Evolutionary conservation across 192 early-diverging fungal species (phyloP), one percentile per base, ranked within the genome.

Genomic region (Diversispora epigaea): DNA sequence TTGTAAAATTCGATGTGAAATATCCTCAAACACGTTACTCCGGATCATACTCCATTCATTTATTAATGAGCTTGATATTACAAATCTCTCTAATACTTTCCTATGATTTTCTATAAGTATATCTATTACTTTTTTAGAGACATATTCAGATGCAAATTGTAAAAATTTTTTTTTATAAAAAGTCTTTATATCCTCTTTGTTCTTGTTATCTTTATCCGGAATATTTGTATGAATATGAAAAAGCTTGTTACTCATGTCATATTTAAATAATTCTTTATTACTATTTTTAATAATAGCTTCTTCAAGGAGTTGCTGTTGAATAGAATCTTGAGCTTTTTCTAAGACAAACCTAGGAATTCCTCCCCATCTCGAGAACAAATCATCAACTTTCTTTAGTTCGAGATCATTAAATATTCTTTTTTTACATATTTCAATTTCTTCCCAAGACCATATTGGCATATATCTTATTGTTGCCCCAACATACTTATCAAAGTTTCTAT

Each of bases 141-240:
- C 40, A 2, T 58, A 71, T 15, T 71, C 17, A 45, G 70, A 60
- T 32, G 55, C 70, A 71, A 71, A 71, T 41, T 45, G 8, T 45
- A 71, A n/a, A 71, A 43, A 0, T 58, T 0, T 57, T 25, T 71
- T 6, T 4, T 9, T 58, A 45, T 71, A 71, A 21, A 22, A 22
- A 1, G 4, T 9, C 4, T 17, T 7, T n/a, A 58, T 21, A 58
- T 21, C 54, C 0, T 44, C 6, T 19, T 58, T 47, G 46, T 47
- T 47, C 5, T 32, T 25, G n/a, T n/a, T n/a, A n/a, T 58, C 19
- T 12, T 45, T 25, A 2, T 39, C 69, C 5, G 43, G 56, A 17
- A 58, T n/a, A 9, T 71, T 71, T n/a, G 39, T 72, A 10, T 55
- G 10, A 7, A 58, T 58, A 72, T 72, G 41, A 45, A 72, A n/a